These are phyloP conservation scores for Saraca asoca DNA, from an alignment of 331 rosid species.

Conservation along the genomic window DNA sequence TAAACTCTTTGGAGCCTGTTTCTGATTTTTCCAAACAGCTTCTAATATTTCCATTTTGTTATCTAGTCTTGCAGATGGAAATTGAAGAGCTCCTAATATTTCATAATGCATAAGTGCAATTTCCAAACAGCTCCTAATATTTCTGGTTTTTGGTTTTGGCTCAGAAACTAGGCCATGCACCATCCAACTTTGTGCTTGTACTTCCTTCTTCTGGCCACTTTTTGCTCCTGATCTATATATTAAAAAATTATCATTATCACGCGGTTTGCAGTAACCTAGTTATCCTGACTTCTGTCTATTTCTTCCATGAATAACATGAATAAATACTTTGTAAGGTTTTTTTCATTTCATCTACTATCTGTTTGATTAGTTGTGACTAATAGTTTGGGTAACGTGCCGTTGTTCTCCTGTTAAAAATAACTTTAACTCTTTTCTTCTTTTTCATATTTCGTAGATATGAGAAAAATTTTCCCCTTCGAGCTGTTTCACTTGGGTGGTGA, in stretches of 20 bases:
- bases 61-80: neutral
- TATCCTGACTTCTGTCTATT: constrained; percentile 14
- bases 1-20: too few species aligned
- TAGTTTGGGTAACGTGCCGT: neutral
- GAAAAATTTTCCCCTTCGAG: constrained; percentile 91
- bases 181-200: neutral
- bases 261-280: constrained; percentile 9
- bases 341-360: constrained; percentile 4
- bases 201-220: constrained; percentile 18
- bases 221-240: constrained; percentile 1
- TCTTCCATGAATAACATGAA: neutral
- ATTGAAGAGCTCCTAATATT: neutral
- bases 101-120: neutral
- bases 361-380: constrained; percentile 12
- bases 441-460: constrained; percentile 67
- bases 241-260: constrained; percentile 6
- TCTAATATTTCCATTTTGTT: too few species aligned
- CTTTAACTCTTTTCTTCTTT: constrained; percentile 9
- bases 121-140: neutral
- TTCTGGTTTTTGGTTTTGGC: neutral
- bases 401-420: constrained; percentile 1
- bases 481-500: constrained; percentile 99
- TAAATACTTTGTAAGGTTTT: neutral
- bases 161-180: constrained; percentile 6
- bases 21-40: too few species aligned